phyloP scores from a whole-genome alignment of 805 yeast species.

The Wickerhamomyces silvicola region DNA sequence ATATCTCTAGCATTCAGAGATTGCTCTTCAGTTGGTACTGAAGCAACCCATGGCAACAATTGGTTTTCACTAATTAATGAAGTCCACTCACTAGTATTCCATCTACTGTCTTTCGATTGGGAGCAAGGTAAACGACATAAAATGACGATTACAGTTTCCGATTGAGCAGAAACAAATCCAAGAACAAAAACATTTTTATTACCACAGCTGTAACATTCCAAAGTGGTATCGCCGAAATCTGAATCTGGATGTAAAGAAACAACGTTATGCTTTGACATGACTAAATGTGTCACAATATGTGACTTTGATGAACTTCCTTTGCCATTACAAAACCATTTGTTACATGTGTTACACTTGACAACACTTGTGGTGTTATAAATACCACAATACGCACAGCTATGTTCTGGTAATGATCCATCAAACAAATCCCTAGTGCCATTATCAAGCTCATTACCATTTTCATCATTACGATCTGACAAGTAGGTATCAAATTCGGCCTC shows the following conservation, averaged over 20 bases:
- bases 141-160: constrained; percentile 79
- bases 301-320: constrained; percentile 53
- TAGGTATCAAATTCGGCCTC: not conserved
- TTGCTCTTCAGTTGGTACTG: constrained; percentile 61
- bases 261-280: constrained; percentile 66
- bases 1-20: constrained; percentile 48
- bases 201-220: constrained; percentile 92
- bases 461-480: constrained; percentile 3
- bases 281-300: constrained; percentile 82
- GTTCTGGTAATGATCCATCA: constrained; percentile 24
- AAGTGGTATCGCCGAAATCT: constrained; percentile 76
- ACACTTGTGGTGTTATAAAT: constrained; percentile 57
- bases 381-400: constrained; percentile 69
- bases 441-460: constrained; percentile 2
- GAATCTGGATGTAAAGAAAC: constrained; percentile 75
- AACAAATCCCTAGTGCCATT: not conserved
- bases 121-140: constrained; percentile 88
- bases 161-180: constrained; percentile 84
- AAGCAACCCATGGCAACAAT: constrained; percentile 77
- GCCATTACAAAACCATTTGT: constrained; percentile 88
- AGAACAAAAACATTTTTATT: constrained; percentile 69
- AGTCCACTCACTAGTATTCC: constrained; percentile 90
- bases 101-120: constrained; percentile 62
- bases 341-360: constrained; percentile 69
- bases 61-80: constrained; percentile 75